Conservation (phyloP, 129 eudicot species). For the Lactuca saligna region DNA sequence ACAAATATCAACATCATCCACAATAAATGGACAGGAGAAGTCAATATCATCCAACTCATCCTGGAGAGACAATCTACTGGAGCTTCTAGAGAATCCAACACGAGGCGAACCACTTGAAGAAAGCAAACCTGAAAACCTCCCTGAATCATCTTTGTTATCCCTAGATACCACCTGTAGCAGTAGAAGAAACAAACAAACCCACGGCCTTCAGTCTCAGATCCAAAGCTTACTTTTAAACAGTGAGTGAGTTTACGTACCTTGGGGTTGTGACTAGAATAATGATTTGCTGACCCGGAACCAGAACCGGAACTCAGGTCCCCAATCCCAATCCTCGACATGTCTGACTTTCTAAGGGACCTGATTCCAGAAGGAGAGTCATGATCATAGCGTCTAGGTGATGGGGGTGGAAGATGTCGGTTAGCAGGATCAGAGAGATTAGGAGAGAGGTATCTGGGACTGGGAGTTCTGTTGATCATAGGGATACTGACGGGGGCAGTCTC, state of each 20-base stretch:
- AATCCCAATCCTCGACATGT: conserved; percentile 62
- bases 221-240: conserved; percentile 1
- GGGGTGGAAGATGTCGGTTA: conserved; percentile 83
- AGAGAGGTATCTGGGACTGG: conserved; percentile 69
- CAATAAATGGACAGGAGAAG: conserved; percentile 87
- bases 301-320: conserved; percentile 66
- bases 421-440: conserved; percentile 86
- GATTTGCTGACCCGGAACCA: conserved; percentile 40
- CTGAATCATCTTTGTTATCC: conserved; percentile 87
- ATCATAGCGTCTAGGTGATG: conserved; percentile 72
- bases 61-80: conserved; percentile 89
- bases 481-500: conserved; percentile 92
- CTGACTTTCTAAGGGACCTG: conserved; percentile 63
- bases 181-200: too few relatives aligned
- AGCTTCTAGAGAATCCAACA: conserved; percentile 86
- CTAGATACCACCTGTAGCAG: conserved; percentile 50
- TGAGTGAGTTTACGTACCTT: too few relatives aligned
- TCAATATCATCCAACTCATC: conserved; percentile 92
- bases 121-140: conserved; percentile 87
- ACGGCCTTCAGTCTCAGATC: conserved; percentile 5
- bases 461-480: conserved; percentile 61
- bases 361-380: conserved; percentile 83
- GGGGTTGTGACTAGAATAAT: conserved; percentile 41
- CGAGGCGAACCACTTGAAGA: conserved; percentile 95
- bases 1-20: conserved; percentile 86